Conservation (phyloP, 2,329 filamentous ascomycete species). For the Dothideomycetes sp. region DNA sequence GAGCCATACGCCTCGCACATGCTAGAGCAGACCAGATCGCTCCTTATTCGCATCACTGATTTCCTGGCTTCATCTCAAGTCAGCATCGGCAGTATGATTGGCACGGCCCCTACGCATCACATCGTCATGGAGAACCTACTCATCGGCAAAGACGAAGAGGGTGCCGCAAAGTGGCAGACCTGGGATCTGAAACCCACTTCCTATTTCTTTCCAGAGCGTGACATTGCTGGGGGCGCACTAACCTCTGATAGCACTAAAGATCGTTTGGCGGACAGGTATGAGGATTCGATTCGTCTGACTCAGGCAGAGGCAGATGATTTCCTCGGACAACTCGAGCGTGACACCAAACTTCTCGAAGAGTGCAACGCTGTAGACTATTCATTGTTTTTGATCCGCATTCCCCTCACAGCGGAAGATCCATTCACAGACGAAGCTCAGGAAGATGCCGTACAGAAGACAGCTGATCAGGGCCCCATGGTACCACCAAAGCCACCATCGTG, state of each 20-base stretch:
- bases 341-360: constrained; percentile 54
- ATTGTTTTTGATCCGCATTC: constrained; percentile 57
- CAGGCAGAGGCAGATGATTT: constrained; percentile 48
- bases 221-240: constrained; percentile 55
- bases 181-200: constrained; percentile 66
- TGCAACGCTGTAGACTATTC: constrained; percentile 67
- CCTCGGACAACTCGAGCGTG: constrained; percentile 45
- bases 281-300: constrained; percentile 54
- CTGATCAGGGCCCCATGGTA: constrained; percentile 21
- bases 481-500: constrained; percentile 36
- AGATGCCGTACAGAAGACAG: neutral
- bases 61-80: constrained; percentile 49
- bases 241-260: constrained; percentile 56
- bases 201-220: constrained; percentile 69
- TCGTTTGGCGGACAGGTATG: constrained; percentile 57
- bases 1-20: constrained; percentile 57
- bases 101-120: constrained; percentile 58
- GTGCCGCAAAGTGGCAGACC: constrained; percentile 51
- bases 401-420: constrained; percentile 20
- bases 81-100: constrained; percentile 52
- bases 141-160: constrained; percentile 45
- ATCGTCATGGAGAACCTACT: constrained; percentile 72
- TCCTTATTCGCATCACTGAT: constrained; percentile 64
- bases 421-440: constrained; percentile 19
- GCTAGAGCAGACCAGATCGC: constrained; percentile 47